phyloP scores from a whole-genome alignment of 345 rosid genomes.

The Camelina neglecta region DNA sequence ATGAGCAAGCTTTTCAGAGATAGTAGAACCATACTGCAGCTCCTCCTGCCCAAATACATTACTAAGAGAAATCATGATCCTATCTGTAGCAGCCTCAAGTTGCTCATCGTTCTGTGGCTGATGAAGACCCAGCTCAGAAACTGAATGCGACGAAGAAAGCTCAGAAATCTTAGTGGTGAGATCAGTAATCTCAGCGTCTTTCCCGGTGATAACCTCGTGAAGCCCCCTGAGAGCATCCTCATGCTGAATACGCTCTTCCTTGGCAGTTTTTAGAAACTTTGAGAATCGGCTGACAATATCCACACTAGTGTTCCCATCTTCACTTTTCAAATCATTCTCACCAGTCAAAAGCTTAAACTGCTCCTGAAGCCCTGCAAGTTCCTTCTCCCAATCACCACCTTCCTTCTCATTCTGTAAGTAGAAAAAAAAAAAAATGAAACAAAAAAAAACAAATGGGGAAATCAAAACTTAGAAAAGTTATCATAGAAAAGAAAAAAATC shows the following conservation, averaged over 20 bases:
- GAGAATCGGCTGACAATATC: slow-evolving; percentile 59
- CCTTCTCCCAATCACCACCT: slow-evolving; percentile 40
- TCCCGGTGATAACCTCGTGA: slow-evolving; percentile 44
- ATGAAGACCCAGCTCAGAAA: slow-evolving; percentile 26
- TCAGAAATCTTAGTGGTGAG: slow-evolving; percentile 60
- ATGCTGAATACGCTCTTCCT: slow-evolving; percentile 51
- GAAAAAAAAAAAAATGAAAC: slow-evolving; percentile 25
- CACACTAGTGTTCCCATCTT: slow-evolving; percentile 42
- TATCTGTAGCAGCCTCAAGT: slow-evolving; percentile 58
- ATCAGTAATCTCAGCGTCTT: slow-evolving; percentile 65
- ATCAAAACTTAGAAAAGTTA: not conserved
- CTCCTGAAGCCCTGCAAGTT: slow-evolving; percentile 49
- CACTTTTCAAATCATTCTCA: slow-evolving; percentile 35
- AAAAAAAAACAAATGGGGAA: not conserved
- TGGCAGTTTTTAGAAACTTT: slow-evolving; percentile 46
- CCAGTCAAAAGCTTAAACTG: slow-evolving; percentile 54
- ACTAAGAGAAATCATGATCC: slow-evolving; percentile 66
- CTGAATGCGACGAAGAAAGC: slow-evolving; percentile 43
- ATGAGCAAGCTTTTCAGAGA: slow-evolving; percentile 54
- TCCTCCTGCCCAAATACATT: slow-evolving; percentile 62
- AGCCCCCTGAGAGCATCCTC: slow-evolving; percentile 55
- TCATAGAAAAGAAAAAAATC: not conserved
- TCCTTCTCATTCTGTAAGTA: slow-evolving; percentile 63
- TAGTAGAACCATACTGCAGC: slow-evolving; percentile 55
- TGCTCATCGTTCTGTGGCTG: slow-evolving; percentile 46